Evolutionary conservation across 441 rosid genomes (phyloP).

Genomic region (Erysimum cheiri): DNA sequence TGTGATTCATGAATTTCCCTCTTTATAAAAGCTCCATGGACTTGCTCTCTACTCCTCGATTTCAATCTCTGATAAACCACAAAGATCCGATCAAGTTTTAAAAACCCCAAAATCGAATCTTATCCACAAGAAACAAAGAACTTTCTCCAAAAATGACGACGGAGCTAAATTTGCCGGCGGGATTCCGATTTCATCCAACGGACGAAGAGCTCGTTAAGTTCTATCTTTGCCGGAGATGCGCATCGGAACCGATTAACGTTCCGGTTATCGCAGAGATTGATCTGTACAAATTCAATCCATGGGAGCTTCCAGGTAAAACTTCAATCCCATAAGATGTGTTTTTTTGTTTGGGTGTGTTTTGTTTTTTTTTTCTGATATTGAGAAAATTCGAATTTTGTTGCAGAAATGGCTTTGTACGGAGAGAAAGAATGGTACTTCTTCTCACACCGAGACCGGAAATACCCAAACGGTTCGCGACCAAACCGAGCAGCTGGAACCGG

Average conservation of each 20-base stretch:
- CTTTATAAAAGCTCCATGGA: constrained; percentile 43
- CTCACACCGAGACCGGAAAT: constrained; percentile 90
- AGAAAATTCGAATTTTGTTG: background rate
- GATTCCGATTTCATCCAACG: constrained; percentile 94
- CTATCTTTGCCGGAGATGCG: constrained; percentile 75
- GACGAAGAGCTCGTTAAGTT: constrained; percentile 91
- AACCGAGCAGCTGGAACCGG: constrained; percentile 93
- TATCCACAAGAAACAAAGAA: constrained; percentile 5
- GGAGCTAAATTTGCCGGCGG: constrained; percentile 70
- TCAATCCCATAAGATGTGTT: background rate
- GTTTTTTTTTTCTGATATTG: background rate
- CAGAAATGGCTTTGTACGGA: constrained; percentile 83
- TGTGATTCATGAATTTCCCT: constrained; percentile 35
- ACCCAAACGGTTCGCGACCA: constrained; percentile 92
- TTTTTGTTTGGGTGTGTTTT: background rate
- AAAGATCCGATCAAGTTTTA: background rate
- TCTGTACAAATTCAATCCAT: constrained; percentile 87
- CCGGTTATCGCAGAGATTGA: constrained; percentile 89
- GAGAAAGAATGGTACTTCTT: constrained; percentile 98
- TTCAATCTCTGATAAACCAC: constrained; percentile 12
- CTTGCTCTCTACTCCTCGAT: constrained; percentile 35
- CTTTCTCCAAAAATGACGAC: constrained; percentile 46
- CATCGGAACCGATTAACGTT: constrained; percentile 59
- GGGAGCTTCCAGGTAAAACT: constrained; percentile 87
- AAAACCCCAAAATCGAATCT: background rate